phyloP scores from a whole-genome alignment of 495 filamentous ascomycete genomes.

The Daldinia caldariorum region DNA sequence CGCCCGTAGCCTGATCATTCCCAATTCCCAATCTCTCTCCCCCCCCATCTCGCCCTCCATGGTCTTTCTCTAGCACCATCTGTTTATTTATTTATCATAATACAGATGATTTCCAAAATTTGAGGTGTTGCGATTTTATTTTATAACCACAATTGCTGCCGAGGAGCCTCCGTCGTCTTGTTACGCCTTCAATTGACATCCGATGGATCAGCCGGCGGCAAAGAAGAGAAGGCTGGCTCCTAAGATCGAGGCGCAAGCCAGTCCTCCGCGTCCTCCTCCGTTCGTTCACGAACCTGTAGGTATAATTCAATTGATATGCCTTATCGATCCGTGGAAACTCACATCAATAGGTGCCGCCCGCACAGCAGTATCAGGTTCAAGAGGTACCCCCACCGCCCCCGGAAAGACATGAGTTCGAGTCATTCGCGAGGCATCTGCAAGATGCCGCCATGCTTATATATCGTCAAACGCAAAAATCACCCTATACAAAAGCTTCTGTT shows the following conservation, averaged over 20 bases:
- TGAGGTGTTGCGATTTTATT: constrained; percentile 16
- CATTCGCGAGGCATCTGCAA: constrained; percentile 66
- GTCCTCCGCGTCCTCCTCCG: constrained; percentile 43
- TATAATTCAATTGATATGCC: constrained; percentile 40
- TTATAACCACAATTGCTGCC: constrained; percentile 27
- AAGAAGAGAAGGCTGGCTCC: constrained; percentile 52
- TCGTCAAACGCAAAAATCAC: constrained; percentile 60
- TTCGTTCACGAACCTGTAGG: constrained; percentile 46
- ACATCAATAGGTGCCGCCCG: constrained; percentile 36
- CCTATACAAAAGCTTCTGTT: constrained; percentile 62
- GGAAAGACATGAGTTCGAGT: constrained; percentile 65
- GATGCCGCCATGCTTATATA: constrained; percentile 66
- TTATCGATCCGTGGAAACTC: constrained; percentile 23
- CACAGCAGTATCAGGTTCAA: constrained; percentile 39
- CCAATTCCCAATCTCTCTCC: too few relatives aligned
- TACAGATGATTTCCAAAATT: constrained; percentile 33
- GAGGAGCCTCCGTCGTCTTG: constrained; percentile 13
- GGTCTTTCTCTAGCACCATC: constrained; percentile 30
- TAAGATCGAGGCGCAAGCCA: constrained; percentile 49
- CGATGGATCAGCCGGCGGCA: constrained; percentile 50
- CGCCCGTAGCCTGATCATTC: constrained; percentile 46
- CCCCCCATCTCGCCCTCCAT: constrained; percentile 26
- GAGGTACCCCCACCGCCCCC: constrained; percentile 46
- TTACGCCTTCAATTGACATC: constrained; percentile 37
- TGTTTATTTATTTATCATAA: constrained; percentile 28